Evolutionary conservation across 768 basidiomycete species (phyloP).

Genomic region (Naematelia aurantialba): DNA sequence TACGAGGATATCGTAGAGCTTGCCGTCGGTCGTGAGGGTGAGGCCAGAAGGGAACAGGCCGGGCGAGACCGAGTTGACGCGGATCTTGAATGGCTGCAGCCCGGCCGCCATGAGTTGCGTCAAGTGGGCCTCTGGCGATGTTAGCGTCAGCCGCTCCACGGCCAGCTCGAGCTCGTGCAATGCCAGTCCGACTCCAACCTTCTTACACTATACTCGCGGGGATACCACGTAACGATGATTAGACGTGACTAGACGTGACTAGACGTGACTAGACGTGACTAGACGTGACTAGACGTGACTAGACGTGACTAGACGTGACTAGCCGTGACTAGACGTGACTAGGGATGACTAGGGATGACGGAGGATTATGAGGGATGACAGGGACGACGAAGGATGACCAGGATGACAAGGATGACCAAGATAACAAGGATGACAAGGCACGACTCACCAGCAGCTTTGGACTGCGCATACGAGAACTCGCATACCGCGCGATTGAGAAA

Average conservation of each 20-base stretch:
- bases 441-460: slow-evolving; percentile 36
- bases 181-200: no score
- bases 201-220: background rate
- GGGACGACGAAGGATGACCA: no score
- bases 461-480: slow-evolving; percentile 37
- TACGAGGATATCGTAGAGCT: slow-evolving; percentile 10
- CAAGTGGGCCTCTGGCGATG: slow-evolving; percentile 26
- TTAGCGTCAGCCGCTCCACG: background rate
- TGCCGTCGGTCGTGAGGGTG: slow-evolving; percentile 19
- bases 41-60: slow-evolving; percentile 34
- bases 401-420: no score
- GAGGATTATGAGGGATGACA: no score
- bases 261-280: no score
- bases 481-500: slow-evolving; percentile 32
- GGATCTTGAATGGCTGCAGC: slow-evolving; percentile 34
- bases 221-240: background rate
- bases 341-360: no score
- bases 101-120: slow-evolving; percentile 34
- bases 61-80: slow-evolving; percentile 41
- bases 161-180: no score
- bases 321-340: no score
- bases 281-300: no score
- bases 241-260: no score
- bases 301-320: no score
- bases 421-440: background rate